Evolutionary conservation across 2,329 filamentous ascomycete genomes (phyloP).

Genomic region (Talaromyces sp.): DNA sequence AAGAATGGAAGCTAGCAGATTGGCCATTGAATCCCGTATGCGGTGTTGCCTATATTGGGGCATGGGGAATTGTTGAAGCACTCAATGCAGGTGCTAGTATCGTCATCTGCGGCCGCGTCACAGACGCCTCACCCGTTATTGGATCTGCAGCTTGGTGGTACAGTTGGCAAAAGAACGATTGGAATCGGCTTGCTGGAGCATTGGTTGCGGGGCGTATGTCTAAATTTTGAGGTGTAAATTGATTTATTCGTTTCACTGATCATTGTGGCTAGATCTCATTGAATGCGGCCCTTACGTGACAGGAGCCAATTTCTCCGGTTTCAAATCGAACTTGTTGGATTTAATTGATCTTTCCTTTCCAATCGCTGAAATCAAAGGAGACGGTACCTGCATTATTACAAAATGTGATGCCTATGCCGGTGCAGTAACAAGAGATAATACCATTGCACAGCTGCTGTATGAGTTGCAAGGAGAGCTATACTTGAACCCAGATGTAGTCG

Average conservation of each 20-base stretch:
- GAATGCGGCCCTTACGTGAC: conserved; percentile 30
- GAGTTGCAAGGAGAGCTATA: conserved; percentile 22
- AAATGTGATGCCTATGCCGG: conserved; percentile 16
- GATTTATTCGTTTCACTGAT: conserved; percentile 12
- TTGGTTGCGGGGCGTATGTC: not conserved
- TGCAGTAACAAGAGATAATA: conserved; percentile 16
- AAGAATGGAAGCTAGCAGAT: not conserved
- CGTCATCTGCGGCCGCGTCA: conserved; percentile 26
- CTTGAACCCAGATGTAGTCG: not conserved
- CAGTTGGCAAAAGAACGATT: conserved; percentile 11
- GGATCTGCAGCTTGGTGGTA: conserved; percentile 20
- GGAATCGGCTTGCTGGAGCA: conserved; percentile 3
- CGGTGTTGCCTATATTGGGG: conserved; percentile 10
- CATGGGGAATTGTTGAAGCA: conserved; percentile 22
- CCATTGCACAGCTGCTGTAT: conserved; percentile 22
- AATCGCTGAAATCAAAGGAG: conserved; percentile 18
- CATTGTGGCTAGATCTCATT: conserved; percentile 20
- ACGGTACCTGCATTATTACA: conserved; percentile 16
- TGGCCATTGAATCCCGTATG: conserved; percentile 5
- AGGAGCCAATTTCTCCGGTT: conserved; percentile 30
- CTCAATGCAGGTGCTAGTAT: conserved; percentile 25
- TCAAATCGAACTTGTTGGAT: conserved; percentile 21
- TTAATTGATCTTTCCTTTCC: conserved; percentile 19
- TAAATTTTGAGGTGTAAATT: not conserved
- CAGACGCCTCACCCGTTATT: conserved; percentile 23